Conservation (phyloP, 805 yeast genomes). For the Candida yuanshanica region DNA sequence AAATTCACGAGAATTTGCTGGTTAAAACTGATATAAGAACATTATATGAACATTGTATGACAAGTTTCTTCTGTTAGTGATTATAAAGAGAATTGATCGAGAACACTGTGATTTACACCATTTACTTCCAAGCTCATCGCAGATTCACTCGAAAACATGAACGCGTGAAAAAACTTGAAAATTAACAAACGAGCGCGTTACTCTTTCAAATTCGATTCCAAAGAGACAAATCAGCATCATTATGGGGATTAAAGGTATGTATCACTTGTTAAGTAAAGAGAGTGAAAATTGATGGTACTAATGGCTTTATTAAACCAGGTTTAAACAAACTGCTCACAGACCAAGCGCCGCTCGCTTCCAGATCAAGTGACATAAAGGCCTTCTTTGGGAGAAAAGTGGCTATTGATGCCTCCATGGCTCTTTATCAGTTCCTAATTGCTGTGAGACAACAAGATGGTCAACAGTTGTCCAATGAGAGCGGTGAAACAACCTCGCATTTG, state of each 20-base stretch:
- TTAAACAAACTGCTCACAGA: conserved; percentile 82
- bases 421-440: conserved; percentile 92
- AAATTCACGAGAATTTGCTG: too few relatives aligned
- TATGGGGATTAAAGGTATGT: conserved; percentile 49
- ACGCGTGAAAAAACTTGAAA: background rate
- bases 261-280: background rate
- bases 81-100: too few relatives aligned
- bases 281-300: too few relatives aligned
- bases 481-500: conserved; percentile 89
- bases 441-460: conserved; percentile 97
- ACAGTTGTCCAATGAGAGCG: conserved; percentile 79
- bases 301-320: too few relatives aligned
- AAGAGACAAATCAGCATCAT: background rate
- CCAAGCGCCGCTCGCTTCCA: conserved; percentile 80
- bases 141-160: too few relatives aligned
- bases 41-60: too few relatives aligned
- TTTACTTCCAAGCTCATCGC: too few relatives aligned
- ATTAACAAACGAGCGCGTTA: background rate
- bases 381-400: conserved; percentile 96
- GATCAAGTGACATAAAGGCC: conserved; percentile 73
- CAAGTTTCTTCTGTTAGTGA: too few relatives aligned
- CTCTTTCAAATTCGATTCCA: too few relatives aligned
- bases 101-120: too few relatives aligned
- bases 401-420: conserved; percentile 91
- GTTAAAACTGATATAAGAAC: too few relatives aligned